These are phyloP conservation scores for Dipteronia dyeriana DNA, from an alignment of 345 rosid genomes.

Conservation along the genomic window DNA sequence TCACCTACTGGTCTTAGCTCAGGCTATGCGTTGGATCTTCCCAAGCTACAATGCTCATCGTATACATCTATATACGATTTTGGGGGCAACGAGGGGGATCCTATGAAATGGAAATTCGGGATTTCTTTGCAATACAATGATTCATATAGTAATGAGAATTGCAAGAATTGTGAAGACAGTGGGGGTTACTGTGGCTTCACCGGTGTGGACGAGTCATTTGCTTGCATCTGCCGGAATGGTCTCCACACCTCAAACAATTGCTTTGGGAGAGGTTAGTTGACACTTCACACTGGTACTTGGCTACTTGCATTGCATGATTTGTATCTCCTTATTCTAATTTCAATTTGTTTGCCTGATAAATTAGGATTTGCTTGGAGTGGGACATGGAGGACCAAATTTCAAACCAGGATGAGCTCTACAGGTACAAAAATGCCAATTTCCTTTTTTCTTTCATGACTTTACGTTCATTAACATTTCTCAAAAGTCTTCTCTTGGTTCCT, in stretches of 20 bases:
- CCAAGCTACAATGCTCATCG: constrained; percentile 65
- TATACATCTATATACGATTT: constrained; percentile 55
- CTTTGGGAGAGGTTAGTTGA: constrained; percentile 51
- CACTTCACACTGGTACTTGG: background rate
- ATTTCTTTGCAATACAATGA: constrained; percentile 53
- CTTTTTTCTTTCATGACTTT: constrained; percentile 5
- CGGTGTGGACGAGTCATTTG: constrained; percentile 58
- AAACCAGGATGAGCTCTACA: constrained; percentile 33
- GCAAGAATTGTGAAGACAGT: constrained; percentile 62
- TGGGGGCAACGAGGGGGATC: constrained; percentile 60
- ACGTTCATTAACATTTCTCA: background rate
- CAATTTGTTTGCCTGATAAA: background rate
- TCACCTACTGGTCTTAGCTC: constrained; percentile 48
- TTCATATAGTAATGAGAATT: constrained; percentile 36
- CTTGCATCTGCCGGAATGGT: constrained; percentile 60
- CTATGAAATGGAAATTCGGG: constrained; percentile 64
- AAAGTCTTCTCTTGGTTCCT: no score
- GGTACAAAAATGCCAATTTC: constrained; percentile 35
- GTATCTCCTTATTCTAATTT: background rate
- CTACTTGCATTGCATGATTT: background rate
- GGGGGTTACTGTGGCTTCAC: constrained; percentile 67
- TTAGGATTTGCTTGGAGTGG: constrained; percentile 56
- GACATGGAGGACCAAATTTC: constrained; percentile 45
- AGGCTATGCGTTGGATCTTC: constrained; percentile 58
- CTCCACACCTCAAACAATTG: constrained; percentile 56